Conservation (phyloP, 2,329 filamentous ascomycete genomes). For the Trichoderma sp. region DNA sequence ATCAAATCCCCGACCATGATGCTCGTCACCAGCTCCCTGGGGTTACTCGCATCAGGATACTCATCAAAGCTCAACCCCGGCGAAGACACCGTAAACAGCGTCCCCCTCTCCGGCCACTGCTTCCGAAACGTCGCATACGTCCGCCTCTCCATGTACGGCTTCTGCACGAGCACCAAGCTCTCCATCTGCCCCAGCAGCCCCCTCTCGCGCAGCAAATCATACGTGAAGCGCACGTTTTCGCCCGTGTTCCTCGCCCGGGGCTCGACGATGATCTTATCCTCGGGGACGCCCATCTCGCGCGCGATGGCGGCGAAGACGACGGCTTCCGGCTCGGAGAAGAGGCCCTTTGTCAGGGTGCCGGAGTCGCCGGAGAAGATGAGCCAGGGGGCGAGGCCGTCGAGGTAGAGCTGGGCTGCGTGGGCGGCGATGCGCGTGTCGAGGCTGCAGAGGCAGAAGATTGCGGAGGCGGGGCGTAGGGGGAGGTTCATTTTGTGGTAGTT, state of each 20-base stretch:
- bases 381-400: slow-evolving; percentile 43
- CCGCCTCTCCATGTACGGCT: slow-evolving; percentile 53
- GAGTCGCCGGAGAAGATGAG: slow-evolving; percentile 50
- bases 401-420: slow-evolving; percentile 47
- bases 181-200: slow-evolving; percentile 30
- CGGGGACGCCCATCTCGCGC: slow-evolving; percentile 44
- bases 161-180: slow-evolving; percentile 50
- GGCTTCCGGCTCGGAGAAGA: slow-evolving; percentile 48
- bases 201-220: slow-evolving; percentile 39
- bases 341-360: slow-evolving; percentile 46
- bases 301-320: slow-evolving; percentile 48
- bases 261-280: slow-evolving; percentile 45
- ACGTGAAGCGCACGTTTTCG: slow-evolving; percentile 51
- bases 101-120: slow-evolving; percentile 47
- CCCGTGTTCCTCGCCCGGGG: slow-evolving; percentile 49
- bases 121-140: slow-evolving; percentile 51
- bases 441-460: slow-evolving; percentile 52
- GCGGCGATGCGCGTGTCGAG: slow-evolving; percentile 50
- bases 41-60: slow-evolving; percentile 48
- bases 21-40: slow-evolving; percentile 46
- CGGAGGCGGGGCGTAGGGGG: slow-evolving; percentile 42
- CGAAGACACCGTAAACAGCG: slow-evolving; percentile 46
- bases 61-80: slow-evolving; percentile 44
- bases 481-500: slow-evolving; percentile 49
- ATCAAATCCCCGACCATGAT: slow-evolving; percentile 51